phyloP scores from a whole-genome alignment of 1,284 basidiomycete genomes.

The Tylopilus orsonianus region DNA sequence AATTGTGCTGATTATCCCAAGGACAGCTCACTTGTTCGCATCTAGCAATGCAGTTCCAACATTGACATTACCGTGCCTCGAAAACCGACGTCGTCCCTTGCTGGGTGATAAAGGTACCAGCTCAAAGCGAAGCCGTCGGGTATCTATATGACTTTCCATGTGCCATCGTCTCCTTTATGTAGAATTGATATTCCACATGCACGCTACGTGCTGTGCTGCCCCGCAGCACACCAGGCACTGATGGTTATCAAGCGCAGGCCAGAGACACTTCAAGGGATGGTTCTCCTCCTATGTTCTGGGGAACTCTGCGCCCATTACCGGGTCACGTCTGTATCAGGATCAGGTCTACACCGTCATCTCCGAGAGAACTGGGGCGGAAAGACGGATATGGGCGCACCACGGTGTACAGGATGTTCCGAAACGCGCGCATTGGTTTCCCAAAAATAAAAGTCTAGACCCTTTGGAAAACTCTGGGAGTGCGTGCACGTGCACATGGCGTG shows the following conservation, averaged over 20 bases:
- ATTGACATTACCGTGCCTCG: neutral
- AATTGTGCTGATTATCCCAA: neutral
- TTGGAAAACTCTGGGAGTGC: too few species aligned
- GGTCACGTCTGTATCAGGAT: neutral
- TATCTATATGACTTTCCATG: neutral
- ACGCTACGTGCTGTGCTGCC: neutral
- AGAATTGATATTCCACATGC: neutral
- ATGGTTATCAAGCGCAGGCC: neutral
- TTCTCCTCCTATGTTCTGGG: neutral
- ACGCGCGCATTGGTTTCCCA: neutral
- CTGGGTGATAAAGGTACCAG: slow-evolving; percentile 12
- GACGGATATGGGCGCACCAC: neutral
- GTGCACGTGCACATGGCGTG: neutral
- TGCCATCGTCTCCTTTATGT: neutral
- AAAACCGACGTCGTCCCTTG: neutral
- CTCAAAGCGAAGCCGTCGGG: neutral
- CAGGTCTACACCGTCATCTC: neutral
- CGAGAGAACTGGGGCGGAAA: neutral
- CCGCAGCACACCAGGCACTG: slow-evolving; percentile 7
- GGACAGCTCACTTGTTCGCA: neutral
- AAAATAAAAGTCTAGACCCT: neutral
- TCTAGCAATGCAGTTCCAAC: neutral
- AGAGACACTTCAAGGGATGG: neutral
- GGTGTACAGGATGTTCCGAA: neutral
- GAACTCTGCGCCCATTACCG: neutral